These are phyloP conservation scores for Neofusicoccum parvum DNA, from an alignment of 2,329 filamentous ascomycete genomes.

Conservation along the genomic window DNA sequence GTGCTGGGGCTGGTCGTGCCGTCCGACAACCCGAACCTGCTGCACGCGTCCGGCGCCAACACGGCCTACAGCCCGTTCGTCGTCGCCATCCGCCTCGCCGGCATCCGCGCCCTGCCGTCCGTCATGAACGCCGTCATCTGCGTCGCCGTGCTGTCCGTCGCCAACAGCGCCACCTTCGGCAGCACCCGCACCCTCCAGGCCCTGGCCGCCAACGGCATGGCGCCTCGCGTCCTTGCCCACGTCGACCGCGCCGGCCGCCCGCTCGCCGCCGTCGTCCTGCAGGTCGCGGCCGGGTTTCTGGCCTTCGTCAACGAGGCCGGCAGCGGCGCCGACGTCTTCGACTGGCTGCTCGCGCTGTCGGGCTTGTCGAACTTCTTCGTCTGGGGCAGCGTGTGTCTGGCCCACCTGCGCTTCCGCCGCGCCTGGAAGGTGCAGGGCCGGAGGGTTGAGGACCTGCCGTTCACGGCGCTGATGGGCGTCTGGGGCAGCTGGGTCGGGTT, in stretches of 20 bases:
- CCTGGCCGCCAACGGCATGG: slow-evolving; percentile 74
- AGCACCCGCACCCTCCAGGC: slow-evolving; percentile 88
- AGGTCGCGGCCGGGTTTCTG: no score
- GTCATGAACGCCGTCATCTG: slow-evolving; percentile 95
- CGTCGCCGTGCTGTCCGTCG: slow-evolving; percentile 85
- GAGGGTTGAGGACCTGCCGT: slow-evolving; percentile 44
- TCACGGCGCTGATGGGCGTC: slow-evolving; percentile 44
- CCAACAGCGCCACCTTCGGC: slow-evolving; percentile 89
- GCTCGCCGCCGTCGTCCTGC: slow-evolving; percentile 50
- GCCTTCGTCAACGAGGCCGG: no score
- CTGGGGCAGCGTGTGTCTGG: slow-evolving; percentile 81
- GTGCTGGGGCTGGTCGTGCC: slow-evolving; percentile 82
- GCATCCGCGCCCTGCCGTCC: slow-evolving; percentile 68
- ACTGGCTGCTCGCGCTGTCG: slow-evolving; percentile 77
- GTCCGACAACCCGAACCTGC: slow-evolving; percentile 66
- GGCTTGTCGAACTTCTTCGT: slow-evolving; percentile 76
- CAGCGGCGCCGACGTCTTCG: slow-evolving; percentile 48
- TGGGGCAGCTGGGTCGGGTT: slow-evolving; percentile 45
- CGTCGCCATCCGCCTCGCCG: slow-evolving; percentile 49
- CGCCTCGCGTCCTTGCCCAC: slow-evolving; percentile 60
- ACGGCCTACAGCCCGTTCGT: slow-evolving; percentile 86
- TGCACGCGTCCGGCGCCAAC: slow-evolving; percentile 61
- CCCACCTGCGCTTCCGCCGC: slow-evolving; percentile 85
- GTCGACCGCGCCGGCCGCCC: slow-evolving; percentile 77
- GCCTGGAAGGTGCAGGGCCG: slow-evolving; percentile 35